Conservation (phyloP, 257 asterid species). For the Anisodus acutangulus region DNA sequence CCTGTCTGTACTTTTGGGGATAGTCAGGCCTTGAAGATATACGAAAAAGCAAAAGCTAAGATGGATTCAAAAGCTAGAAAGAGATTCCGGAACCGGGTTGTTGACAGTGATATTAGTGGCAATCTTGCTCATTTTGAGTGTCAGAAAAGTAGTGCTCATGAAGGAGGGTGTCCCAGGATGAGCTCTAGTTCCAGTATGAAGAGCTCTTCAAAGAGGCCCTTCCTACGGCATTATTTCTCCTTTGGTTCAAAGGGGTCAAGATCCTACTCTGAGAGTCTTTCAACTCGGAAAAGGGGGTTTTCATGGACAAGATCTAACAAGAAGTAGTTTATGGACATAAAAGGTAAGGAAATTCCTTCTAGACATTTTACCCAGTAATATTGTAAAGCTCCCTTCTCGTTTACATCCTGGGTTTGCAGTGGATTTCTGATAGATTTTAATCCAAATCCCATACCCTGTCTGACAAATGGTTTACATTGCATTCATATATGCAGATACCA, state of each 20-base stretch:
- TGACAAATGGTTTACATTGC: not conserved
- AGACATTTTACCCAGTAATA: constrained; percentile 22
- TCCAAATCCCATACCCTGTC: constrained; percentile 11
- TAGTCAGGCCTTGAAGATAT: constrained; percentile 73
- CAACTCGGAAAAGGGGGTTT: constrained; percentile 55
- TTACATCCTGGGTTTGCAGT: not conserved
- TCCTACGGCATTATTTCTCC: constrained; percentile 75
- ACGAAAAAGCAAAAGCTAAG: constrained; percentile 85
- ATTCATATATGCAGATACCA: constrained; percentile 12
- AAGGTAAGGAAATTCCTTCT: constrained; percentile 44
- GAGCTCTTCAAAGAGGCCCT: constrained; percentile 62
- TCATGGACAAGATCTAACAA: constrained; percentile 79
- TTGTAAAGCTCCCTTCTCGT: not conserved
- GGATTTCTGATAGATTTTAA: not conserved
- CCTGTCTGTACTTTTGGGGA: constrained; percentile 92
- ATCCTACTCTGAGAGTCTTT: constrained; percentile 55
- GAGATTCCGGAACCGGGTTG: constrained; percentile 65
- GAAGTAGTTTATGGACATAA: constrained; percentile 44
- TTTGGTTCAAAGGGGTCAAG: constrained; percentile 65
- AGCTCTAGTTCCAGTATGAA: constrained; percentile 75
- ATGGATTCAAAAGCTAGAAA: constrained; percentile 69
- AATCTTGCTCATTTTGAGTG: constrained; percentile 50
- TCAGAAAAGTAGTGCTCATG: constrained; percentile 54
- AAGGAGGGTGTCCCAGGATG: constrained; percentile 62
- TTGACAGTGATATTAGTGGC: constrained; percentile 57